A percentile compares a stretch with the other conserved stretches of the same genome.
Evolutionary conservation across 208 protist species (phyloP).

Genomic region (Wallacemonas collosoma): DNA sequence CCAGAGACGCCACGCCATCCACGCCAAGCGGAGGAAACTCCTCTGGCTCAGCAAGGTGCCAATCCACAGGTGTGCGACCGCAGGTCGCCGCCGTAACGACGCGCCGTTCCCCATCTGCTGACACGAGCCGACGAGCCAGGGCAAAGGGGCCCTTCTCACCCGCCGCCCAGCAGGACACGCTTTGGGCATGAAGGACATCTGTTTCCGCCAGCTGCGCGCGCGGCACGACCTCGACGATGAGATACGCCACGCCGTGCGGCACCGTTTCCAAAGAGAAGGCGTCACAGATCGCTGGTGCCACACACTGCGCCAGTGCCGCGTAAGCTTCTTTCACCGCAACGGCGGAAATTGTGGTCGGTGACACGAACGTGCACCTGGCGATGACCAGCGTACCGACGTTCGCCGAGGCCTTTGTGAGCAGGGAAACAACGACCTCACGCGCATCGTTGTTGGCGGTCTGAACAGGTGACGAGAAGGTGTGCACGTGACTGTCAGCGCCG

Average conservation of each 20-base stretch:
- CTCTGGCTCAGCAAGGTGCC: background rate
- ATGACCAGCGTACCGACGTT: background rate
- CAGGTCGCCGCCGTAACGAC: background rate
- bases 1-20: background rate
- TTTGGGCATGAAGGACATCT: conserved; percentile 86
- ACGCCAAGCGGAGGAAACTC: background rate
- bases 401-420: background rate
- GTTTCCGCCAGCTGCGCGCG: background rate
- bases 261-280: background rate
- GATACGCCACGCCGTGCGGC: background rate
- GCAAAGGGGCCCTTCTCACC: conserved; percentile 86
- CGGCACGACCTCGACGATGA: background rate
- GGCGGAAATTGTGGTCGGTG: background rate
- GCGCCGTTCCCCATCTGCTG: background rate
- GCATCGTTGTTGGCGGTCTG: background rate
- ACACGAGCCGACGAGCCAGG: conserved; percentile 48
- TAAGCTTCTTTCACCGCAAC: background rate
- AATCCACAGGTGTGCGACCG: conserved; percentile 6
- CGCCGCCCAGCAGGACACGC: conserved; percentile 91
- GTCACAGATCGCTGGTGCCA: background rate
- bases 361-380: background rate
- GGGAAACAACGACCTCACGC: background rate
- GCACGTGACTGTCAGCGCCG: background rate
- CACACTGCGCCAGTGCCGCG: conserved; percentile 5
- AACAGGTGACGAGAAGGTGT: background rate